Evolutionary conservation across 1,284 basidiomycete species (phyloP).

Genomic region (Ustanciosporium gigantosporum): DNA sequence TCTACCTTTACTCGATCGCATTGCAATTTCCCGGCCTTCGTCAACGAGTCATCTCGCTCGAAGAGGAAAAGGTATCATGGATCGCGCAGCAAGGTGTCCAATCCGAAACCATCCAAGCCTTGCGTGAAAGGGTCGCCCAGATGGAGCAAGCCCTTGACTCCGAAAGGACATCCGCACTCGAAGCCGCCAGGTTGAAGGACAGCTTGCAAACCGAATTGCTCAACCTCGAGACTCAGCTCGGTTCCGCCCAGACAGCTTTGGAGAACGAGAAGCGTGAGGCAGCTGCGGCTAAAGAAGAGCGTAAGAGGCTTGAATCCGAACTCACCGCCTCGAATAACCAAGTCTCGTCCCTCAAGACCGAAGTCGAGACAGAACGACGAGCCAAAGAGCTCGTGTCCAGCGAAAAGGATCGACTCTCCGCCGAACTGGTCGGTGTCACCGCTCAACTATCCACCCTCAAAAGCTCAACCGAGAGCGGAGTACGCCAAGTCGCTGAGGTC

Average conservation of each 20-base stretch:
- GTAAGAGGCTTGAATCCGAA: slow-evolving; percentile 16
- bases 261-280: slow-evolving; percentile 30
- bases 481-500: slow-evolving; percentile 33
- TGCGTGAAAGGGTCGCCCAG: slow-evolving; percentile 6
- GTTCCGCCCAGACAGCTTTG: slow-evolving; percentile 19
- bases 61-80: slow-evolving; percentile 7
- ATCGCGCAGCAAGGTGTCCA: slow-evolving; percentile 5
- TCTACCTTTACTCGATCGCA: not conserved
- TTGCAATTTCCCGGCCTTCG: not conserved
- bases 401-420: slow-evolving; percentile 31
- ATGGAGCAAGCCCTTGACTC: slow-evolving; percentile 17
- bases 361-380: slow-evolving; percentile 28
- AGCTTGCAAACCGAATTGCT: slow-evolving; percentile 25
- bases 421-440: slow-evolving; percentile 37
- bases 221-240: slow-evolving; percentile 14
- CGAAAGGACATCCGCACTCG: slow-evolving; percentile 3
- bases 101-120: not conserved
- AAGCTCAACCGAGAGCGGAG: slow-evolving; percentile 33
- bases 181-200: slow-evolving; percentile 20
- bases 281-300: slow-evolving; percentile 22
- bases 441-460: slow-evolving; percentile 36
- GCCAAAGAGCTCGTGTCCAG: slow-evolving; percentile 32
- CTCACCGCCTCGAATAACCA: slow-evolving; percentile 21
- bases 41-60: not conserved
- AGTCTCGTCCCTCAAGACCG: slow-evolving; percentile 19